Evolutionary conservation across 306 rosid species (phyloP).

Genomic region (Arachis stenosperma): DNA sequence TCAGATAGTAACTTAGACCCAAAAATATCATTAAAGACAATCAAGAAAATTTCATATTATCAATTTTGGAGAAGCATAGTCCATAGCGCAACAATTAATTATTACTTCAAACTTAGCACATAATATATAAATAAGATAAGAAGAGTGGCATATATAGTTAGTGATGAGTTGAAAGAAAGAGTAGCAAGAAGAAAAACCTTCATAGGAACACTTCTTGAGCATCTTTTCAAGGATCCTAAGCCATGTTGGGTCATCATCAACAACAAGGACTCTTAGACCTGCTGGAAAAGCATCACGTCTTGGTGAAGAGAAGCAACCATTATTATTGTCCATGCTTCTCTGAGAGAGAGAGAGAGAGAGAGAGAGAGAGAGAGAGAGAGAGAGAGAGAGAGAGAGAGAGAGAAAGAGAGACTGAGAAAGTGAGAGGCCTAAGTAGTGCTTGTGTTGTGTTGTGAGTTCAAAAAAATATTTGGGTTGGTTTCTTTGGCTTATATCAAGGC

Average conservation of each 20-base stretch:
- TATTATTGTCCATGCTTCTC: slow-evolving; percentile 58
- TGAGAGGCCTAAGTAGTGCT: slow-evolving; percentile 25
- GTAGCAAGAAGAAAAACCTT: slow-evolving; percentile 48
- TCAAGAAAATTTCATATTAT: slow-evolving; percentile 15
- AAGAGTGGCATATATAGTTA: slow-evolving; percentile 4
- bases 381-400: not conserved
- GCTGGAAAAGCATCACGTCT: slow-evolving; percentile 75
- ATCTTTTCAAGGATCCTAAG: slow-evolving; percentile 94
- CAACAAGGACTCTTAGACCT: slow-evolving; percentile 91
- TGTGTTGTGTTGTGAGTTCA: slow-evolving; percentile 30
- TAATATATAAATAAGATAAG: not conserved
- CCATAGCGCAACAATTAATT: not conserved
- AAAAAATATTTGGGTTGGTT: slow-evolving; percentile 44
- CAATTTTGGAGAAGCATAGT: slow-evolving; percentile 5
- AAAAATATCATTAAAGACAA: not conserved
- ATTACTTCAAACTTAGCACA: slow-evolving; percentile 12
- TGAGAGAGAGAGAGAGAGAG: not conserved
- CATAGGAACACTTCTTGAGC: slow-evolving; percentile 92
- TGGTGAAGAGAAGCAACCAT: slow-evolving; percentile 80
- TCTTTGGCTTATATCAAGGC: slow-evolving; percentile 58
- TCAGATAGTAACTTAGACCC: not conserved
- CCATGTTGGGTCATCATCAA: slow-evolving; percentile 98
- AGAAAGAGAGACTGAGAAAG: not conserved
- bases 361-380: no score
- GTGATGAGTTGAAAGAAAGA: not conserved